Evolutionary conservation across 1,284 basidiomycete species (phyloP).

Genomic region (Erythrobasidium hasegawianum): DNA sequence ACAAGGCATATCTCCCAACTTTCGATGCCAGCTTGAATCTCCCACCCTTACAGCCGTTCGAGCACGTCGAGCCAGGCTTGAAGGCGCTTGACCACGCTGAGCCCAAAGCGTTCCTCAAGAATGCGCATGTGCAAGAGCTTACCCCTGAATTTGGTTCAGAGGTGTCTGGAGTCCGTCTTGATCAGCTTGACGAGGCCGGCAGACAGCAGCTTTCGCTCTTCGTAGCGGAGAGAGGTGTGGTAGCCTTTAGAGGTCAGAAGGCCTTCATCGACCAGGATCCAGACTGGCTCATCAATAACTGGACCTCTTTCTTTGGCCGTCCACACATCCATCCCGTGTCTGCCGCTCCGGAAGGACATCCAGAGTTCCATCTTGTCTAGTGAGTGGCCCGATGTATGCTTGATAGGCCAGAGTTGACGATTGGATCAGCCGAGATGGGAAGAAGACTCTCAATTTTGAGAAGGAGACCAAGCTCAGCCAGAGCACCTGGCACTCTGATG

Average conservation of each 20-base stretch:
- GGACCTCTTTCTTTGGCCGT: slow-evolving; percentile 56
- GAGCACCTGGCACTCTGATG: slow-evolving; percentile 71
- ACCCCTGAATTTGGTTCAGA: slow-evolving; percentile 74
- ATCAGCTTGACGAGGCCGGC: slow-evolving; percentile 58
- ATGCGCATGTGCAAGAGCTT: slow-evolving; percentile 52
- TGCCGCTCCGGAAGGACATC: slow-evolving; percentile 65
- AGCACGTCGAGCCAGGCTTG: slow-evolving; percentile 67
- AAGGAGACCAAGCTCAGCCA: slow-evolving; percentile 61
- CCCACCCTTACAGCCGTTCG: slow-evolving; percentile 66
- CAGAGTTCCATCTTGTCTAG: slow-evolving; percentile 74
- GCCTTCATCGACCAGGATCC: slow-evolving; percentile 66
- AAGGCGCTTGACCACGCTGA: slow-evolving; percentile 56
- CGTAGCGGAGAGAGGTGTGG: slow-evolving; percentile 71
- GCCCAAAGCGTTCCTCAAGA: slow-evolving; percentile 34
- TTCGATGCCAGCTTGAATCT: slow-evolving; percentile 60
- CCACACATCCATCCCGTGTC: slow-evolving; percentile 76
- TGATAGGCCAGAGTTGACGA: slow-evolving; percentile 47
- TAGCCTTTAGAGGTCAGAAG: slow-evolving; percentile 58
- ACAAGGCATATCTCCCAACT: slow-evolving; percentile 62
- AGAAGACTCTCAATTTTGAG: slow-evolving; percentile 68
- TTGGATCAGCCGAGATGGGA: slow-evolving; percentile 55
- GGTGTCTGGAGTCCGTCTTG: slow-evolving; percentile 65
- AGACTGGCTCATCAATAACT: slow-evolving; percentile 63
- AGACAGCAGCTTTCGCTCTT: slow-evolving; percentile 74
- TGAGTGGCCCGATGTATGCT: slow-evolving; percentile 52